Percentiles rank a stretch among this genome's conserved stretches.
These are phyloP conservation scores for Cucurbita argyrosperma DNA, from an alignment of 306 rosid species.

Conservation along the genomic window DNA sequence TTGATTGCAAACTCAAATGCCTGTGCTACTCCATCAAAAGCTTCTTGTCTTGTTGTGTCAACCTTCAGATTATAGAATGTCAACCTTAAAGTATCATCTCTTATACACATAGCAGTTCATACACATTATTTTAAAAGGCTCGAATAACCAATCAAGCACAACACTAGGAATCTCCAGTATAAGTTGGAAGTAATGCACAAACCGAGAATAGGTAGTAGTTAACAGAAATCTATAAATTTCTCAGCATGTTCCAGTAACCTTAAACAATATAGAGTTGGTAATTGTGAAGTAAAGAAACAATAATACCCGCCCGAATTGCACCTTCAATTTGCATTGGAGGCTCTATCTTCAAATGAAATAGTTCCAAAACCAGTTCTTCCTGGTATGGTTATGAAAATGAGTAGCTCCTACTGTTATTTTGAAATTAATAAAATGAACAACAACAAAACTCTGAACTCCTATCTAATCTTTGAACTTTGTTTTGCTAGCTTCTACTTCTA, in stretches of 20 bases:
- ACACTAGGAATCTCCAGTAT: not conserved
- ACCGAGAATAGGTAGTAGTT: not conserved
- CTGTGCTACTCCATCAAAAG: conserved; percentile 5
- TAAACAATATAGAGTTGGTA: not conserved
- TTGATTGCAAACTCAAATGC: conserved; percentile 18
- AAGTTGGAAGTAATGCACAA: not conserved
- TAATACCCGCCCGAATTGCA: conserved; percentile 27
- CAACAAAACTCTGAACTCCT: not conserved
- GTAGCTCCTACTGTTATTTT: not conserved
- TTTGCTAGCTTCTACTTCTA: not conserved
- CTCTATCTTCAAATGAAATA: conserved; percentile 9
- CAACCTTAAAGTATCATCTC: conserved; percentile 11
- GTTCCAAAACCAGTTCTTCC: conserved; percentile 20
- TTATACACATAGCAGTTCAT: not conserved
- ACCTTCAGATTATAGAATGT: conserved; percentile 22
- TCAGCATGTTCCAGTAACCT: not conserved
- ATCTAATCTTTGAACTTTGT: not conserved
- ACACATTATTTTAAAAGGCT: not conserved
- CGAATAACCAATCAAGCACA: not conserved
- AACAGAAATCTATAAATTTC: not conserved
- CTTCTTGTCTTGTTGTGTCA: conserved; percentile 22
- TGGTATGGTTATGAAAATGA: conserved; percentile 4
- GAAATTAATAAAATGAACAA: not conserved
- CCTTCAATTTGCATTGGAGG: not conserved
- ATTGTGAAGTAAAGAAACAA: conserved; percentile 8